These are phyloP conservation scores for Hemileia vastatrix DNA, from an alignment of 1,284 basidiomycete species.

Conservation along the genomic window DNA sequence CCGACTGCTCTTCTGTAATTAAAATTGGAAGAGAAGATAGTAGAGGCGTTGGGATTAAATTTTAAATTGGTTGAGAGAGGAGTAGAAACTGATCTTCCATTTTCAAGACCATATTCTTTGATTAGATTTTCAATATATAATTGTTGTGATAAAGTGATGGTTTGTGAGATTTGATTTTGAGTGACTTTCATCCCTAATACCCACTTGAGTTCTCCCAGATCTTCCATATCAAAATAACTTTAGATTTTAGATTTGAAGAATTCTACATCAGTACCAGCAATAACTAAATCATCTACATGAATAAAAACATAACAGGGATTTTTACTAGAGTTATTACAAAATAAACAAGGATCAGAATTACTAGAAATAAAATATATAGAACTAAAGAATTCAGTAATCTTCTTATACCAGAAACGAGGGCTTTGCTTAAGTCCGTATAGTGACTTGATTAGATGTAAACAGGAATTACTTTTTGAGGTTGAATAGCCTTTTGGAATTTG, in stretches of 20 bases:
- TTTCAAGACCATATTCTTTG: not conserved
- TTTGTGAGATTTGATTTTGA: no score
- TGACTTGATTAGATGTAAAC: not conserved
- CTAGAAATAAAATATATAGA: not conserved
- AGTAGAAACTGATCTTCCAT: not conserved
- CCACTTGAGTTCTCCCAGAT: not conserved
- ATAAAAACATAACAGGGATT: not conserved
- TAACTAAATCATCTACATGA: not conserved
- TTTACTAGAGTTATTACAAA: not conserved
- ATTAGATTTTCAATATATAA: not conserved
- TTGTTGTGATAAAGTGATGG: no score
- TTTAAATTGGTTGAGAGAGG: slow-evolving; percentile 1
- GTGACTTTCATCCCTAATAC: not conserved
- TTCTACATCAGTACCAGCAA: not conserved
- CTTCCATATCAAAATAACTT: not conserved
- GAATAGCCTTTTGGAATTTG: not conserved
- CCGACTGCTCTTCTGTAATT: slow-evolving; percentile 2
- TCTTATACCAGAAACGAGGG: not conserved
- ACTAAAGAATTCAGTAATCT: not conserved
- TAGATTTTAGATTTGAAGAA: not conserved
- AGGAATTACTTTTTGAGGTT: not conserved
- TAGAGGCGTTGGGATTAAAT: not conserved
- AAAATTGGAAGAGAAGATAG: no score
- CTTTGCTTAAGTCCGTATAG: slow-evolving; percentile 7
- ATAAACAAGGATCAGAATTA: not conserved